Evolutionary conservation across 805 yeast genomes (phyloP), one percentile per base, ranked within the genome.

Genomic region (Ogataea dorogensis): DNA sequence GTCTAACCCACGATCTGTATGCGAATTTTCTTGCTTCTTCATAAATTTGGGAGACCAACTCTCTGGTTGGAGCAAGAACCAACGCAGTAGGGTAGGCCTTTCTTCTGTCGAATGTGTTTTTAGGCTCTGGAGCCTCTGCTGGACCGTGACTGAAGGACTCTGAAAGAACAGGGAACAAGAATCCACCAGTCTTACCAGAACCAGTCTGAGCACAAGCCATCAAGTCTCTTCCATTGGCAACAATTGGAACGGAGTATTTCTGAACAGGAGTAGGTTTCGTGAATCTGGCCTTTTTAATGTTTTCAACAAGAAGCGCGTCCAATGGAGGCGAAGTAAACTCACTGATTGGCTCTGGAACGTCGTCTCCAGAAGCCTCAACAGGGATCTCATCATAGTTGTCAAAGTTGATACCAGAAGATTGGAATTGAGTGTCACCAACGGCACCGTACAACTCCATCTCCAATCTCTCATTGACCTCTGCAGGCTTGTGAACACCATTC

Each of bases 131-230:
- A 27, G 64, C 58, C 41, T 76, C 71, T 41, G 86, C 73, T 38
- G 98, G 98, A 36, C 98, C 98, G 54, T 72, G 77, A 63, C 77
- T 70, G 70, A 82, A 93, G 44, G 94, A 85, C 70, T 88, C 88
- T 31, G 95, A 84, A 54, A 93, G 75, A 38, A 93, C 95, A 47
- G 99, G 98, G 85, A 93, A 93, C 62, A 93, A 73, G 77, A 93
- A 93, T 51, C 98, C 99, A 76, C 98, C 98, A 61, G 99, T 93
- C 73, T 93, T 93, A 78, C 99, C 99, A 42, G 98, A 89, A 56
- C 98, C 98, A 3, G 98, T 93, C 42, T 96, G 98, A 1, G 98
- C 97, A 71, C 96, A 86, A 1, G 96, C 96, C 44, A 93, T 68
- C 32, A 93, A 64, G 56, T 91, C 97, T 50, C 95, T 76, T 18